phyloP scores from a whole-genome alignment of 495 filamentous ascomycete species.

The Penicillium egyptiacum region DNA sequence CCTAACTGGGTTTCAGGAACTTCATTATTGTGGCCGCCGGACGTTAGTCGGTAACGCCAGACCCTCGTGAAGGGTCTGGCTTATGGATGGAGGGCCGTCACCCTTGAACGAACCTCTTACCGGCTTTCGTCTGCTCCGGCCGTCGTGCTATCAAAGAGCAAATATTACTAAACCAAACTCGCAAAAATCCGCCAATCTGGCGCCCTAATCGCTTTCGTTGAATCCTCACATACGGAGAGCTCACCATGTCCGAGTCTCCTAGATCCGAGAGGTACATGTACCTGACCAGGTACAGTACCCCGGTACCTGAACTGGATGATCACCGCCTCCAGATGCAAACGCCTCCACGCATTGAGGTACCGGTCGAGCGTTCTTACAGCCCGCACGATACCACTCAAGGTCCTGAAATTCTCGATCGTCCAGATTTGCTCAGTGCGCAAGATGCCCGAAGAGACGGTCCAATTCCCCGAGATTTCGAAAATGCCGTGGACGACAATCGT shows the following conservation, averaged over 20 bases:
- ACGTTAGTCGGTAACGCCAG: slow-evolving; percentile 48
- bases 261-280: slow-evolving; percentile 57
- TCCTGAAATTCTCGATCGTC: slow-evolving; percentile 38
- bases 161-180: slow-evolving; percentile 5
- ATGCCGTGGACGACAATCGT: slow-evolving; percentile 79
- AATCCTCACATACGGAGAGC: slow-evolving; percentile 9
- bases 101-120: slow-evolving; percentile 37
- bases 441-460: slow-evolving; percentile 52
- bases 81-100: slow-evolving; percentile 44
- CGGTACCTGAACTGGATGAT: slow-evolving; percentile 88
- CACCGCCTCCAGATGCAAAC: slow-evolving; percentile 78
- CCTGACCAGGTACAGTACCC: slow-evolving; percentile 67
- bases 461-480: slow-evolving; percentile 69
- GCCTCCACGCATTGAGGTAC: slow-evolving; percentile 59
- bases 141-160: slow-evolving; percentile 26
- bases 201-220: slow-evolving; percentile 15
- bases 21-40: slow-evolving; percentile 39
- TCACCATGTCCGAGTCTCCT: slow-evolving; percentile 63
- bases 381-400: slow-evolving; percentile 41
- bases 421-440: slow-evolving; percentile 52
- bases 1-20: slow-evolving; percentile 71
- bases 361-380: slow-evolving; percentile 34
- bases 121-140: slow-evolving; percentile 34
- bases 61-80: slow-evolving; percentile 50
- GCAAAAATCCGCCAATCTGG: slow-evolving; percentile 22